Evolutionary conservation across 495 filamentous ascomycete genomes (phyloP), one percentile per base, ranked within the genome.

Genomic region (Xylaria nigripes): DNA sequence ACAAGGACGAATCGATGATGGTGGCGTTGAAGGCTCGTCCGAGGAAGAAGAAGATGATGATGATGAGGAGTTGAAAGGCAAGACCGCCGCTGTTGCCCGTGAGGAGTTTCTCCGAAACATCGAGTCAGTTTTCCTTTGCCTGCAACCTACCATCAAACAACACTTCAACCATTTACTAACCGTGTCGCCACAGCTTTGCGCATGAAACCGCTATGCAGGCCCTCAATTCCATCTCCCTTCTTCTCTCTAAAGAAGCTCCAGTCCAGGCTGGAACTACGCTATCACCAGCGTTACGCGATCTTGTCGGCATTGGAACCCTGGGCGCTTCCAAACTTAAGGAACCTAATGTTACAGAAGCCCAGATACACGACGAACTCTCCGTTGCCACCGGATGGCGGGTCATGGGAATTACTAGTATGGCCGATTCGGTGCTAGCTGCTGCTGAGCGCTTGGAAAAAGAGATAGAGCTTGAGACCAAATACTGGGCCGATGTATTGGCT

Each of bases 401-500:
- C 59, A 79, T 90, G 56, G 85, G 83, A 27, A 75, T 95, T 58
- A 83, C 86, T 49, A 76, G 77, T 4, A 81, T 83, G n/a, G 86
- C 87, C 2, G 85, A 88, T 59, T 83, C 79, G 43, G 73, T 96
- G 19, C 71, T 90, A n/a, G 76, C 78, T 10, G 82, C 89, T 12
- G 86, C 87, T 0, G 74, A 78, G 29, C 76, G 86, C 46, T 71
- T 99, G 7, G 82, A 89, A 55, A 74, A 75, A 3, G 90, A 95
- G 62, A 84, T 93, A 25, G 70, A 76, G 29, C 77, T 81, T 12
- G 94, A 99, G 67, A 82, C 81, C 1, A 83, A 78, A 56, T 97
- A 95, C 68, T 99, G 94, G 94, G 76, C 84, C 45, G 82, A 95
- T 61, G 79, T 95, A 1, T 68, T 95, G 27, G 80, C 82, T 19